phyloP scores from a whole-genome alignment of 2,329 filamentous ascomycete genomes.

The Cladophialophora immunda region DNA sequence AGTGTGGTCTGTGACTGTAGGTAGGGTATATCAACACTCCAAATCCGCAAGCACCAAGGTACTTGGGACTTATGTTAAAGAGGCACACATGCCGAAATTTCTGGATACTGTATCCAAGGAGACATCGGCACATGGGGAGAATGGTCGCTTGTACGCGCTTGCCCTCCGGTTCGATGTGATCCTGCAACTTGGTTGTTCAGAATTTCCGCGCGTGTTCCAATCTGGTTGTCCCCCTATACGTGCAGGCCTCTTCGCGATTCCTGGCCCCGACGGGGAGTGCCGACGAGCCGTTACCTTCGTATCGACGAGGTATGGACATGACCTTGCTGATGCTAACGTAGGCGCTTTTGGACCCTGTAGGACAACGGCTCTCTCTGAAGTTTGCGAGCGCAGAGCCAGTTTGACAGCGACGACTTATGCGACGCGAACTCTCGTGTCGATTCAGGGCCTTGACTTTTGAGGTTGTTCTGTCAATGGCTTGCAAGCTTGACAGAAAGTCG shows the following conservation, averaged over 20 bases:
- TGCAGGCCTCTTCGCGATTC: neutral
- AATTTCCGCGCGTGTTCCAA: neutral
- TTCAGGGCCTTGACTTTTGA: neutral
- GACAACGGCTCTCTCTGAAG: neutral
- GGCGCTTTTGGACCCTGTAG: neutral
- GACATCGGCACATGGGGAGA: neutral
- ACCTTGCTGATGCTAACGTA: neutral
- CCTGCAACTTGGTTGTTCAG: neutral
- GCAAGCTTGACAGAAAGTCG: neutral
- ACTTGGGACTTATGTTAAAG: neutral
- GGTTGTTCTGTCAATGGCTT: neutral
- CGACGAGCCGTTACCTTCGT: neutral
- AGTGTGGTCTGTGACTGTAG: neutral
- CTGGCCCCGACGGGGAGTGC: neutral
- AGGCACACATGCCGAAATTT: too few relatives aligned
- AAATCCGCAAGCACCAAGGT: neutral
- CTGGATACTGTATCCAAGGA: too few relatives aligned
- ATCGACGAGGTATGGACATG: neutral
- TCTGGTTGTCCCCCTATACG: neutral
- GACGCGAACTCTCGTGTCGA: neutral
- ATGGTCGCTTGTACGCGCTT: neutral
- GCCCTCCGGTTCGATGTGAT: neutral
- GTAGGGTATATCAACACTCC: neutral
- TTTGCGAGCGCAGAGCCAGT: neutral
- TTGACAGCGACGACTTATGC: neutral